phyloP scores from a whole-genome alignment of 805 yeast genomes.

The Starmerella vitae region DNA sequence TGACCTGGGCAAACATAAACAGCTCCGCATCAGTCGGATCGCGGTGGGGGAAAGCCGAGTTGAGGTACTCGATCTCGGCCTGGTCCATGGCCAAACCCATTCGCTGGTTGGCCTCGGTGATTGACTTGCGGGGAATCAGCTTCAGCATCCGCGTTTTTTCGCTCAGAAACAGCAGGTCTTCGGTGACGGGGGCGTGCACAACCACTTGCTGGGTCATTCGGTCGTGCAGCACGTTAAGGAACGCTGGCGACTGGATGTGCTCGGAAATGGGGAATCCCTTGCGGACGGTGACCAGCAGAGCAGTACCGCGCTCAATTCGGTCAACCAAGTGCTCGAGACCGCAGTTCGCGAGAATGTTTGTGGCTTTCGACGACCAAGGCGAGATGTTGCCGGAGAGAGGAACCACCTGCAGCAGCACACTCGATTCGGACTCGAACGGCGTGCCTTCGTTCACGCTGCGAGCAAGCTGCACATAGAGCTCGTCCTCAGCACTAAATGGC shows the following conservation, averaged over 20 bases:
- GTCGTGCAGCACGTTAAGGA: slow-evolving; percentile 66
- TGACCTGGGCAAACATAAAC: slow-evolving; percentile 98
- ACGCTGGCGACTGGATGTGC: slow-evolving; percentile 39
- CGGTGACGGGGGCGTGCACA: slow-evolving; percentile 39
- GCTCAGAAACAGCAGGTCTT: slow-evolving; percentile 46
- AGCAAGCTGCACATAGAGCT: slow-evolving; percentile 33
- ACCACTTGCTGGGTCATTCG: slow-evolving; percentile 74
- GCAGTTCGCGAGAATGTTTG: slow-evolving; percentile 81
- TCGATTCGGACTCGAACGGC: slow-evolving; percentile 23
- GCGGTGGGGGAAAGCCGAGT: slow-evolving; percentile 70
- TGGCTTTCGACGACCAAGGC: slow-evolving; percentile 98
- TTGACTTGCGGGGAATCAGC: slow-evolving; percentile 38
- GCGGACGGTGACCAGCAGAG: slow-evolving; percentile 56
- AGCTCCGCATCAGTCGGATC: slow-evolving; percentile 96
- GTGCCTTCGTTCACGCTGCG: slow-evolving; percentile 23
- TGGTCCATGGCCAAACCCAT: slow-evolving; percentile 89
- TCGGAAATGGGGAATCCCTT: slow-evolving; percentile 56
- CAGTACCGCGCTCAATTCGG: slow-evolving; percentile 83
- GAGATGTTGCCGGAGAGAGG: slow-evolving; percentile 96
- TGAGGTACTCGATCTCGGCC: slow-evolving; percentile 83
- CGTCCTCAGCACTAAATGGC: slow-evolving; percentile 42
- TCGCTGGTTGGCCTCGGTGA: slow-evolving; percentile 62
- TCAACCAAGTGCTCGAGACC: slow-evolving; percentile 59
- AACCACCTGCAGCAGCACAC: slow-evolving; percentile 56
- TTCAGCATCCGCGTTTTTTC: slow-evolving; percentile 76